Evolutionary conservation across 306 rosid species (phyloP).

Genomic region (Lathyrus oleraceus): DNA sequence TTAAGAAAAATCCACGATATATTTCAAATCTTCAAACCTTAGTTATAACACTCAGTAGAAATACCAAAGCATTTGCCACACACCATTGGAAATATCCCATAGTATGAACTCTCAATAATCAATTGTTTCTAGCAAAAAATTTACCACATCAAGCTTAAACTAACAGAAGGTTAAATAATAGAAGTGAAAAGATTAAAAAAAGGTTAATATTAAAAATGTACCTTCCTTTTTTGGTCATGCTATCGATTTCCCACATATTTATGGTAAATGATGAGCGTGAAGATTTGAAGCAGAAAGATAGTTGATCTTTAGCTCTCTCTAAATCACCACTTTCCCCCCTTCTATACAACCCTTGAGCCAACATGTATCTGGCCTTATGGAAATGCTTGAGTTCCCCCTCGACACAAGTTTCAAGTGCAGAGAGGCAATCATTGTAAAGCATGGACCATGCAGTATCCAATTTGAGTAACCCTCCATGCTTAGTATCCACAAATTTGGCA

Average conservation of each 20-base stretch:
- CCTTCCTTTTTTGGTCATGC: constrained; percentile 94
- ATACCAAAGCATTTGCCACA: constrained; percentile 20
- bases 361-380: constrained; percentile 97
- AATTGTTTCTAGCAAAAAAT: constrained; percentile 13
- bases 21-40: constrained; percentile 18
- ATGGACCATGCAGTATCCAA: constrained; percentile 69
- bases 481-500: constrained; percentile 49
- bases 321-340: constrained; percentile 68
- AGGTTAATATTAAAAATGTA: constrained; percentile 34
- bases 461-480: constrained; percentile 54
- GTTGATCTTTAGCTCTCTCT: constrained; percentile 92
- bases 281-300: constrained; percentile 97
- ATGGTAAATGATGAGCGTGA: constrained; percentile 95
- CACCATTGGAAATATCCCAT: constrained; percentile 2
- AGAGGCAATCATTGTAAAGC: constrained; percentile 86
- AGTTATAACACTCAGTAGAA: background rate
- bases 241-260: constrained; percentile 99
- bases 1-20: constrained; percentile 14
- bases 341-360: constrained; percentile 83
- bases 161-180: constrained; percentile 14
- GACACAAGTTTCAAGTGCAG: constrained; percentile 90
- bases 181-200: background rate
- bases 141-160: constrained; percentile 21
- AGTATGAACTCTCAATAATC: constrained; percentile 16
- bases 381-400: constrained; percentile 98